Percentiles rank a stretch among this genome's conserved stretches.
These are phyloP conservation scores for Lachnellula suecica DNA, from an alignment of 2,329 filamentous ascomycete genomes.

Conservation along the genomic window DNA sequence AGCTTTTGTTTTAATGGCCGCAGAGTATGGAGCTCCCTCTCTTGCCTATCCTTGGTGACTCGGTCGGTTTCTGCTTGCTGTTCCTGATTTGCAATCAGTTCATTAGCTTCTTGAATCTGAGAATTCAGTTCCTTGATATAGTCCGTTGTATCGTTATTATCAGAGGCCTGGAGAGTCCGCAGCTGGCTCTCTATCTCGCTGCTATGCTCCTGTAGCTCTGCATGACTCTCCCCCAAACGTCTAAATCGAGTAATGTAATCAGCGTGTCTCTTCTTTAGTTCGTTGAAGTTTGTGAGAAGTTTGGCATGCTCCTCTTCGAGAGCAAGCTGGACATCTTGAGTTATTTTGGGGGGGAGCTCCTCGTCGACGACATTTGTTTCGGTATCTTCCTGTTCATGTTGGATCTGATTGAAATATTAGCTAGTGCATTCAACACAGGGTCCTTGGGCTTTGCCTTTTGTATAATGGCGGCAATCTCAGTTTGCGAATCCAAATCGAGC, in stretches of 20 bases:
- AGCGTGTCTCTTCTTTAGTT: conserved; percentile 55
- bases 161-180: conserved; percentile 32
- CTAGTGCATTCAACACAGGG: neutral
- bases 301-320: conserved; percentile 48
- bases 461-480: conserved; percentile 35
- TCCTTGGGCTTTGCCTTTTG: conserved; percentile 18
- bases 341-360: conserved; percentile 1
- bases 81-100: conserved; percentile 71
- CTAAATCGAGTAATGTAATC: conserved; percentile 60
- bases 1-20: conserved; percentile 45
- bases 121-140: conserved; percentile 54
- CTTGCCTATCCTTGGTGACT: conserved; percentile 41
- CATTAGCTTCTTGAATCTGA: conserved; percentile 64
- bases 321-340: conserved; percentile 32
- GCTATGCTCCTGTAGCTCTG: conserved; percentile 54
- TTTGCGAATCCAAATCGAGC: conserved; percentile 43
- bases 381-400: neutral
- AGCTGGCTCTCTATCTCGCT: conserved; percentile 54
- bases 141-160: conserved; percentile 52
- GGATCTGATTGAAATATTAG: neutral
- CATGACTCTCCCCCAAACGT: conserved; percentile 60
- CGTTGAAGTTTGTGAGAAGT: conserved; percentile 48
- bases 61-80: conserved; percentile 57
- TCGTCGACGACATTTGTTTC: neutral
- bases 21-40: conserved; percentile 48